Evolutionary conservation across 139 green algal genomes (phyloP).

Genomic region (Tetradesmus lagerheimii): DNA sequence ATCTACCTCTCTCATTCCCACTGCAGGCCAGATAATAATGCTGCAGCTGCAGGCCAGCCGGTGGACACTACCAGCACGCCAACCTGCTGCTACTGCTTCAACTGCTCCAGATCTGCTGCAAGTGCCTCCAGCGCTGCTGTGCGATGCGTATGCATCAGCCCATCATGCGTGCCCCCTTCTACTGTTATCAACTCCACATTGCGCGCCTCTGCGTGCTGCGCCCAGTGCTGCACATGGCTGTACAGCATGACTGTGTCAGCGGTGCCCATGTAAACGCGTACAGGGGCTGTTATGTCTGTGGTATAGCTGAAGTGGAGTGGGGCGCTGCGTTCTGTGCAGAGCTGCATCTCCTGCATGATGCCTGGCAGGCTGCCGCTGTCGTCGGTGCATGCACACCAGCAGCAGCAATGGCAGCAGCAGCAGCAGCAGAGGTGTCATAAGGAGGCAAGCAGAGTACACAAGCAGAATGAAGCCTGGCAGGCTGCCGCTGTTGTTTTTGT

Average conservation of each 20-base stretch:
- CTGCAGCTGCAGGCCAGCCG: too few species aligned
- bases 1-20: too few species aligned
- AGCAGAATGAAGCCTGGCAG: too few species aligned
- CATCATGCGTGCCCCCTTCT: slow-evolving; percentile 25
- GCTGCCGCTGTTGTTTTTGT: too few species aligned
- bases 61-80: not conserved
- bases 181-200: slow-evolving; percentile 35
- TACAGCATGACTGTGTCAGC: slow-evolving; percentile 7
- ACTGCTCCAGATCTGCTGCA: not conserved
- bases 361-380: slow-evolving; percentile 14
- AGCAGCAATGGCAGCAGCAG: not conserved
- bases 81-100: not conserved
- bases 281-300: not conserved
- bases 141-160: slow-evolving; percentile 35
- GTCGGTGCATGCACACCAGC: not conserved
- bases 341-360: slow-evolving; percentile 46
- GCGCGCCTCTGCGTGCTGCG: not conserved
- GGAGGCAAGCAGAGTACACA: too few species aligned
- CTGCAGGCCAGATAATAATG: too few species aligned
- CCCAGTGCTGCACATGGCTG: slow-evolving; percentile 20
- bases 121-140: slow-evolving; percentile 3
- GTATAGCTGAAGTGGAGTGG: not conserved
- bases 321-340: slow-evolving; percentile 8
- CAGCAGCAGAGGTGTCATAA: too few species aligned
- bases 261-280: slow-evolving; percentile 18